Conservation (phyloP, 176 grass and related monocot species). For the Hsuehochloa calcarea region DNA sequence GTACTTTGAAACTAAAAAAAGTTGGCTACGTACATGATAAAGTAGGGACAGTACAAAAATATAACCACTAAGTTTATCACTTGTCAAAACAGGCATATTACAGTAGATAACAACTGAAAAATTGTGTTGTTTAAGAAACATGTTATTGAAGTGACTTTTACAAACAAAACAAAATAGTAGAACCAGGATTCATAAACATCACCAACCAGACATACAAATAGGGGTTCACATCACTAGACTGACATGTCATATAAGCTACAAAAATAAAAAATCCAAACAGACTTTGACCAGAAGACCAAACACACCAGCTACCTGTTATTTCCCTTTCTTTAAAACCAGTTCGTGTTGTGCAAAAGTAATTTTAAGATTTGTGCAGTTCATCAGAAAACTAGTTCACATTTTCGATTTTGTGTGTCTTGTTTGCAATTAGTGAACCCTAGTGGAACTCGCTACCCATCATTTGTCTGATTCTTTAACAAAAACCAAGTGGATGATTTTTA, state of each 20-base stretch:
- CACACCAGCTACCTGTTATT: not conserved
- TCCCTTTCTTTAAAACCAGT: not conserved
- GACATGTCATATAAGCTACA: not conserved
- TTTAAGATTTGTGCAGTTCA: not conserved
- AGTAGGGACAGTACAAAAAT: not conserved
- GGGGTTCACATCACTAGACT: not conserved
- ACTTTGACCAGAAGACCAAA: not conserved
- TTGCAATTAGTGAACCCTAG: not conserved
- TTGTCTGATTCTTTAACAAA: not conserved
- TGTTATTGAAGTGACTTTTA: not conserved
- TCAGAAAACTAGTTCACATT: not conserved
- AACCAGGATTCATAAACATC: not conserved
- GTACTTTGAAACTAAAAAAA: not conserved
- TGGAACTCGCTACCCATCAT: not conserved
- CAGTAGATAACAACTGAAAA: not conserved
- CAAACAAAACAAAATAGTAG: conserved; percentile 10
- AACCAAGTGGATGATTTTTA: not conserved
- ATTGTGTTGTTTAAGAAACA: not conserved
- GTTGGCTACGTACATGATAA: not conserved
- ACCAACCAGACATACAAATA: not conserved
- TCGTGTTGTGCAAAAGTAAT: not conserved
- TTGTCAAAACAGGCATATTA: not conserved
- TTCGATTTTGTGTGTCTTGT: not conserved
- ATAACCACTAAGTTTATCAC: not conserved
- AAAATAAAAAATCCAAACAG: not conserved